Evolutionary conservation across 2,329 filamentous ascomycete genomes (phyloP), one percentile per base, ranked within the genome.

Genomic region (Beauveria brongniartii): DNA sequence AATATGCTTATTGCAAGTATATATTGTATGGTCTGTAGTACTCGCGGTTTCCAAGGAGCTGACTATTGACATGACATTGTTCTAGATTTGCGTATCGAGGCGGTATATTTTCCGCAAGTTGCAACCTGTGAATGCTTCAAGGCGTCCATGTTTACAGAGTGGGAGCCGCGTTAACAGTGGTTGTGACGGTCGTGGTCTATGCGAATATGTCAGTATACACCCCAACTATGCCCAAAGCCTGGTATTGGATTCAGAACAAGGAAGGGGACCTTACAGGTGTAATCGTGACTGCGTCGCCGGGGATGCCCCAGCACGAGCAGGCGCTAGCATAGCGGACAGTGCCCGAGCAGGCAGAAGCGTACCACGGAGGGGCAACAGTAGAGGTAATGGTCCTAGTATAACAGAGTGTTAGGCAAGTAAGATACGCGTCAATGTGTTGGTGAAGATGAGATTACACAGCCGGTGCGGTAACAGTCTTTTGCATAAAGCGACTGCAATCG

Each of bases 231-330:
- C 3, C 34, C 4, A 10, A 53, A 37, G 14, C 2, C 22, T 4
- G 4, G 12, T 2, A 14, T 34, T 34, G 30, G 12, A 34, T 34
- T 34, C 12, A 34, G 30, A 5, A 2, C 1, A 34, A 14, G 30
- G 37, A 43, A 28, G 14, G 52, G 37, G 2, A 10, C 10, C 56
- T 53, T 59, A 59, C 56, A 44, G 56, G 56, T 10, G 56, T 59
- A 41, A 59, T 16, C n/a, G 56, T 59, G 47, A 43, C 7, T 3
- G 48, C 41, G 10, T 34, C 26, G 56, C 47, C 56, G 12, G 34
- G 9, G 26, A 59, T 53, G 24, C 56, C 56, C 56, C 56, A 59
- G 48, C 56, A 59, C 8, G 56, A 59, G 56, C 56, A 59, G 26
- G 56, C 56, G 48, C 56, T 59, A 20, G 56, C 24, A 28, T 59